Conservation (phyloP, 805 yeast genomes). For the Torulaspora indica region DNA sequence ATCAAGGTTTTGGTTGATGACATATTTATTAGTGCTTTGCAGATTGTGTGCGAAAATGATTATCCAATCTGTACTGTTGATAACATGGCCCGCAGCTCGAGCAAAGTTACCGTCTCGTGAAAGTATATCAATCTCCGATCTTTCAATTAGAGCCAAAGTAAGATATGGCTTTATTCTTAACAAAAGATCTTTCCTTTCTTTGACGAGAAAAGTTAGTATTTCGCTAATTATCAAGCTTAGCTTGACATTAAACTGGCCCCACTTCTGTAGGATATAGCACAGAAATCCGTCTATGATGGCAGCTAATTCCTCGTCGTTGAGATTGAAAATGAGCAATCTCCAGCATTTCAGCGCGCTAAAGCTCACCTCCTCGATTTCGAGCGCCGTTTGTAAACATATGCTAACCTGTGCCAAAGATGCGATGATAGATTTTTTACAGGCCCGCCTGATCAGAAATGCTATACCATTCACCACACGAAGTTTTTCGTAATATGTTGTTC, state of each 20-base stretch:
- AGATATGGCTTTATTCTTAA: slow-evolving; percentile 37
- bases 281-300: slow-evolving; percentile 70
- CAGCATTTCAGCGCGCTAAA: slow-evolving; percentile 63
- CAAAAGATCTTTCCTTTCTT: slow-evolving; percentile 19
- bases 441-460: slow-evolving; percentile 51
- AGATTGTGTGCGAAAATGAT: slow-evolving; percentile 29
- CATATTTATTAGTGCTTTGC: slow-evolving; percentile 42
- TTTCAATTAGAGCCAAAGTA: slow-evolving; percentile 68
- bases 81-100: slow-evolving; percentile 40
- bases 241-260: slow-evolving; percentile 47
- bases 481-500: slow-evolving; percentile 67
- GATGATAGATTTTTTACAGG: slow-evolving; percentile 50
- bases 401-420: slow-evolving; percentile 80
- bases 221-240: slow-evolving; percentile 50
- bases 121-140: slow-evolving; percentile 45
- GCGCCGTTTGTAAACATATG: slow-evolving; percentile 75
- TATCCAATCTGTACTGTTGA: slow-evolving; percentile 23
- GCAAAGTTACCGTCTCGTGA: slow-evolving; percentile 51
- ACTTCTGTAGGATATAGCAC: slow-evolving; percentile 67
- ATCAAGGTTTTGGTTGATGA: slow-evolving; percentile 64
- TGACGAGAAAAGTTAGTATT: slow-evolving; percentile 40
- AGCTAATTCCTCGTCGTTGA: slow-evolving; percentile 53
- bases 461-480: slow-evolving; percentile 69
- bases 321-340: slow-evolving; percentile 52
- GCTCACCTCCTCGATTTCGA: slow-evolving; percentile 59